phyloP scores from a whole-genome alignment of 768 basidiomycete species.

The Tricholoma sp. region DNA sequence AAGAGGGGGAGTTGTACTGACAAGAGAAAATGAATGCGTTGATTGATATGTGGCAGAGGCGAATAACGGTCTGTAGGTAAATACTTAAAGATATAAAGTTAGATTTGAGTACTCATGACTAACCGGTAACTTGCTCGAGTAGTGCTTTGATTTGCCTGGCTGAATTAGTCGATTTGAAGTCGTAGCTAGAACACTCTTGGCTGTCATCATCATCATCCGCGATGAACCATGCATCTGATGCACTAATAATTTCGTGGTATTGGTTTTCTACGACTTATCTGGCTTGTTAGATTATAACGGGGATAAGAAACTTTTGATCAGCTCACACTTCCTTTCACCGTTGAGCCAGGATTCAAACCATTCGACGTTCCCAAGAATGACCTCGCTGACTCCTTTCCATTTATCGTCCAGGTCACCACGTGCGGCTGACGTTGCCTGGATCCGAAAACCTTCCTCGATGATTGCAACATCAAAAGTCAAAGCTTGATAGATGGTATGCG shows the following conservation, averaged over 20 bases:
- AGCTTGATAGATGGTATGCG: slow-evolving; percentile 94
- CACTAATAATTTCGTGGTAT: slow-evolving; percentile 77
- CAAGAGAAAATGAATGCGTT: slow-evolving; percentile 81
- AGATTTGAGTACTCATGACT: slow-evolving; percentile 9
- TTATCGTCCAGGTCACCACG: slow-evolving; percentile 20
- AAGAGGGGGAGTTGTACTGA: slow-evolving; percentile 83
- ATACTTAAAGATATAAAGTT: neutral
- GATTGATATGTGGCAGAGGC: slow-evolving; percentile 70
- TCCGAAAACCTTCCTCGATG: slow-evolving; percentile 65
- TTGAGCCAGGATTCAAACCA: slow-evolving; percentile 92
- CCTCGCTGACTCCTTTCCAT: slow-evolving; percentile 78
- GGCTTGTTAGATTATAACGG: neutral
- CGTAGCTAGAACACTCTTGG: slow-evolving; percentile 34
- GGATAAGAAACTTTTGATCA: neutral
- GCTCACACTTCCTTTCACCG: slow-evolving; percentile 85
- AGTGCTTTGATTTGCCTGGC: slow-evolving; percentile 79
- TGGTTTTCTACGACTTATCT: slow-evolving; percentile 78
- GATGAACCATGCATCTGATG: slow-evolving; percentile 83
- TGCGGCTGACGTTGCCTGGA: slow-evolving; percentile 45
- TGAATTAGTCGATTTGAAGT: slow-evolving; percentile 72
- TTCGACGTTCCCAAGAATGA: slow-evolving; percentile 74
- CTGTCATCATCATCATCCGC: slow-evolving; percentile 55
- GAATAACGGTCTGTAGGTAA: slow-evolving; percentile 77
- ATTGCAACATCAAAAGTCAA: slow-evolving; percentile 81
- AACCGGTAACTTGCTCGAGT: slow-evolving; percentile 89